A percentile compares a stretch with the other conserved stretches of the same genome.
Evolutionary conservation across 2,329 filamentous ascomycete species (phyloP).

Genomic region (Lecanicillium sp.): DNA sequence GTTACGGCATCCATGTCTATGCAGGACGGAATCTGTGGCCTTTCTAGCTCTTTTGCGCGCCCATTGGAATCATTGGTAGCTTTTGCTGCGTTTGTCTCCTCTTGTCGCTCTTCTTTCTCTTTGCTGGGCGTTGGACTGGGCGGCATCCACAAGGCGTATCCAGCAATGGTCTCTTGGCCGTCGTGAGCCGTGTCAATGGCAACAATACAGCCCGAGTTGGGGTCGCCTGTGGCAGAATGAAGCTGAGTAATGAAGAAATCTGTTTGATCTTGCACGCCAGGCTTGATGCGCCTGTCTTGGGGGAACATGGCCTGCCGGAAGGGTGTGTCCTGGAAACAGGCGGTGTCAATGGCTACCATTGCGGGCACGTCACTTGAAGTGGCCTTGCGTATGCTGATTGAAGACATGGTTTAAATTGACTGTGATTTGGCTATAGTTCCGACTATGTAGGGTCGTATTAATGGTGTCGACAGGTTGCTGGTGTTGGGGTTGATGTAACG

Average conservation of each 20-base stretch:
- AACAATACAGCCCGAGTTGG: background rate
- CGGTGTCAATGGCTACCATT: constrained; percentile 3
- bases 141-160: constrained; percentile 1
- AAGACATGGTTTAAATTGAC: background rate
- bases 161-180: background rate
- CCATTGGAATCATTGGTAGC: too few relatives aligned
- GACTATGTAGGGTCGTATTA: too few relatives aligned
- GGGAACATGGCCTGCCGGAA: constrained; percentile 5
- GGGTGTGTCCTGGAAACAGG: constrained; percentile 1
- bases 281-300: constrained; percentile 1
- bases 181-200: background rate
- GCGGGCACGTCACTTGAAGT: constrained; percentile 1
- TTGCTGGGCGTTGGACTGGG: background rate
- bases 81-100: background rate
- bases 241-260: constrained; percentile 1
- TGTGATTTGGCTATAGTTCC: too few relatives aligned
- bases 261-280: constrained; percentile 1
- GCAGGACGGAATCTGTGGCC: too few relatives aligned
- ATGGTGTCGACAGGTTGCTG: too few relatives aligned
- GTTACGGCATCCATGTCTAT: too few relatives aligned
- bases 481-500: too few relatives aligned
- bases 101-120: background rate
- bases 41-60: too few relatives aligned
- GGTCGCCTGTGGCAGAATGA: background rate
- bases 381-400: constrained; percentile 2